Base-by-base conservation (phyloP, 805 yeast species). In the Pichia heedii region DNA sequence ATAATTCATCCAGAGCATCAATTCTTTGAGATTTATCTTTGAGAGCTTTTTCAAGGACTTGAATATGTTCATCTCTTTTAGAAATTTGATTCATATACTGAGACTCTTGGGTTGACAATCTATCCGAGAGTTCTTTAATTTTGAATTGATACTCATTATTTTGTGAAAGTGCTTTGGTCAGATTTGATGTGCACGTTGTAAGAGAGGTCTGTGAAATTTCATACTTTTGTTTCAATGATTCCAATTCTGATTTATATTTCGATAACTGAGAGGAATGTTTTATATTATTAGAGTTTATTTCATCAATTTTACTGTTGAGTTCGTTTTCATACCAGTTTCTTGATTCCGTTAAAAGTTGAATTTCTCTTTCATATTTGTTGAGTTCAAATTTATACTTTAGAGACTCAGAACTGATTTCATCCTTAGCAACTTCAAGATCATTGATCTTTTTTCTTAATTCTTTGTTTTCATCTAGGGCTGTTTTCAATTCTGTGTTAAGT, bases 41-140 rank as follows among this genome's bases (percentile, higher is more conserved):
- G 7, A 76, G 69, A 0, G 77, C 61, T 40, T 68, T 72, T 40
- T 79, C 77, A 43, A 81, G 66, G 16, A 84, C 62, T 36, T 73
- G 76, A 5, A 76, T 65, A 33, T 80, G 60, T 40, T 83, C 76
- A 40, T 80, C 80, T 57, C 81, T 85, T 37, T 76, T 61, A 2
- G 75, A 58, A 62, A 79, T 71, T 54, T 81, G 88, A 27, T 71
- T 70, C 18, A 71, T 50, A 53, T 76, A 77, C 32, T 70, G 74
- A 30, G 70, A 75, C 49, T 77, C 71, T 33, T 69, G 68, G 1
- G 57, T 45, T 1, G 69, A 58, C 12, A 64, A 49, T 22, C 69
- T 64, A 49, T 71, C 76, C 21, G 69, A 69, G 22, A 80, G 56
- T 4, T 68, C 63, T 49, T 73, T 74, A 22, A 77, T 58, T 43